Evolutionary conservation across 495 filamentous ascomycete species (phyloP).

Genomic region (Parathielavia appendiculata): DNA sequence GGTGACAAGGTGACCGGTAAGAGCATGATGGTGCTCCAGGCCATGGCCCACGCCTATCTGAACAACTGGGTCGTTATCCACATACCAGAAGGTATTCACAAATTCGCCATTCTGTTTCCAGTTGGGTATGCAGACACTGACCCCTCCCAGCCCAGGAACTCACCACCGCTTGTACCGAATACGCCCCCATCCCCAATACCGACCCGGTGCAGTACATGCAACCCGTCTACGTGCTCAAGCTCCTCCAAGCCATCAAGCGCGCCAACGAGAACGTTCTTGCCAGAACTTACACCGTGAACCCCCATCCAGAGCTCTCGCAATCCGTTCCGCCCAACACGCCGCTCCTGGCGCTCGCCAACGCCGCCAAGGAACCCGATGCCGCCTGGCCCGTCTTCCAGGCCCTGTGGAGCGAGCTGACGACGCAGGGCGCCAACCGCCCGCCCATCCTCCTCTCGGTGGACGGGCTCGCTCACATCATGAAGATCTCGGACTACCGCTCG

Average conservation of each 20-base stretch:
- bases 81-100: slow-evolving; percentile 71
- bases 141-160: slow-evolving; percentile 66
- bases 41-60: slow-evolving; percentile 72
- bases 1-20: slow-evolving; percentile 76
- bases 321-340: slow-evolving; percentile 54
- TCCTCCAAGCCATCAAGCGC: slow-evolving; percentile 63
- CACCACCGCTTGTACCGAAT: slow-evolving; percentile 70
- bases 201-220: slow-evolving; percentile 64
- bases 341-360: slow-evolving; percentile 60
- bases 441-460: slow-evolving; percentile 77
- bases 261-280: slow-evolving; percentile 67
- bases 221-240: slow-evolving; percentile 63
- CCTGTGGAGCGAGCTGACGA: slow-evolving; percentile 70
- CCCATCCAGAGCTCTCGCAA: slow-evolving; percentile 56
- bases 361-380: slow-evolving; percentile 68
- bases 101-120: background rate
- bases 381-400: slow-evolving; percentile 79
- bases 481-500: slow-evolving; percentile 62
- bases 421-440: slow-evolving; percentile 55
- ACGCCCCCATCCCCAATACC: slow-evolving; percentile 58
- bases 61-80: slow-evolving; percentile 86
- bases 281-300: slow-evolving; percentile 50
- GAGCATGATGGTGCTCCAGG: slow-evolving; percentile 79
- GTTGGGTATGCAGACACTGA: slow-evolving; percentile 3
- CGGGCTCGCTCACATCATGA: slow-evolving; percentile 74